Base-by-base conservation (phyloP, 2,329 filamentous ascomycete species). In the Alternaria infectoria region DNA sequence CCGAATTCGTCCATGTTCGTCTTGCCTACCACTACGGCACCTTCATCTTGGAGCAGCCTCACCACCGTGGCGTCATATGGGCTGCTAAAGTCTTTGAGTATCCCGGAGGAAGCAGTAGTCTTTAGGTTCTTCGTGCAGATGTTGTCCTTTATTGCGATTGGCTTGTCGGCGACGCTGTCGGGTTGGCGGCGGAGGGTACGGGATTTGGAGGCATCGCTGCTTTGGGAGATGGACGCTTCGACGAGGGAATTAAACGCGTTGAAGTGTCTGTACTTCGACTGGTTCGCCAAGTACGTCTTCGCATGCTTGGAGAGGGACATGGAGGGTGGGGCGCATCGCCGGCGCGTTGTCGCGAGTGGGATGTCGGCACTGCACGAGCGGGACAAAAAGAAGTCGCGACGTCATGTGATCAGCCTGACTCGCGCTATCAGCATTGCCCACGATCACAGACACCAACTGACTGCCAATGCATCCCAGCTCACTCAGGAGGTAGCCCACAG, bases 1-100 rank as follows among this genome's bases (percentile, higher is more conserved):
- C 94, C 93, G 77, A 97, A 97, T 77, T 97, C 96, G 81, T 98
- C 96, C 84, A 98, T 89, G 77, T 97, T 97, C 3, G 93, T 94
- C 80, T 97, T 97, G 7, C 91, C 91, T 2, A 89, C 85, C 2
- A 95, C 78, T 6, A 86, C 78, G 6, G 88, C 89, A 45, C 90
- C 91, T 6, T 86, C 85, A 26, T 83, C 77, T 59, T 87, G 86
- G 32, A 97, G 85, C 71, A 90, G 87, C 55, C 85, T 82, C 32
- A 96, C 88, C 17, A 97, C 89, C 9, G 92, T 95, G 17, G 95
- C 93, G 76, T 94, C 88, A 79, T 91, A 95, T 5, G 94, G 92
- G 64, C 91, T 93, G 36, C 79, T 82, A 79, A 94, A 92, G 65
- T 83, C 84, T 28, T 72, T 72, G 44, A 98, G 87, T 58, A 93